These are phyloP conservation scores for Saturnispora galanensis DNA, from an alignment of 805 yeast genomes.

Conservation along the genomic window DNA sequence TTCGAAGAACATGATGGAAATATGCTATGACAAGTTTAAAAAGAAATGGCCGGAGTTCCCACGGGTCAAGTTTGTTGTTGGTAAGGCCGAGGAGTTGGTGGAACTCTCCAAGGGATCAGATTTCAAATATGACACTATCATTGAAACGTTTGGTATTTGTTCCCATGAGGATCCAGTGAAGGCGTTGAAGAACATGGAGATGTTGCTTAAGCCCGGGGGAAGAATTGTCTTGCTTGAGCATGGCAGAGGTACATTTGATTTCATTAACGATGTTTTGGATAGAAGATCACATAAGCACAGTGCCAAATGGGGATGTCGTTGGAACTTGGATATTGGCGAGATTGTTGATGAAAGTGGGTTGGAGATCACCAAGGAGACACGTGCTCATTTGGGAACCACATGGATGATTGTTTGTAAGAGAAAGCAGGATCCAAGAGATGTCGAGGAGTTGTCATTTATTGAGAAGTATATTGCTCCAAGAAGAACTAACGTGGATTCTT, in stretches of 20 bases:
- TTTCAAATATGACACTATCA: slow-evolving; percentile 76
- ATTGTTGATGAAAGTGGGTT: slow-evolving; percentile 75
- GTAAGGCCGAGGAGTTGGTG: slow-evolving; percentile 75
- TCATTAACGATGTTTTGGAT: slow-evolving; percentile 73
- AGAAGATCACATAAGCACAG: slow-evolving; percentile 74
- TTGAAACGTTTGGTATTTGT: slow-evolving; percentile 92
- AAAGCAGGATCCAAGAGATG: slow-evolving; percentile 51
- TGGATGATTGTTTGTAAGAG: slow-evolving; percentile 74
- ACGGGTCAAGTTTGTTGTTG: slow-evolving; percentile 80
- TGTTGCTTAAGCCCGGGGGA: slow-evolving; percentile 79
- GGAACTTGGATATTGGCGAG: slow-evolving; percentile 92
- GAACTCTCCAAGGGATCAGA: slow-evolving; percentile 31
- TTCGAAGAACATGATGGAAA: slow-evolving; percentile 75
- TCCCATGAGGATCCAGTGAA: slow-evolving; percentile 89
- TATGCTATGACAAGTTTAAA: slow-evolving; percentile 64
- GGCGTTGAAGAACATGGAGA: slow-evolving; percentile 66
- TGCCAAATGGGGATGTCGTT: slow-evolving; percentile 92
- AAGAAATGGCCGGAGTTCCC: slow-evolving; percentile 54
- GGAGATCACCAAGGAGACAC: slow-evolving; percentile 67
- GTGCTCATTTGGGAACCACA: slow-evolving; percentile 87
- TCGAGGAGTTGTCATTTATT: slow-evolving; percentile 37
- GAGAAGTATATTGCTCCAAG: slow-evolving; percentile 37
- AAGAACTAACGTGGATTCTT: slow-evolving; percentile 25
- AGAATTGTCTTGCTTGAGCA: slow-evolving; percentile 83
- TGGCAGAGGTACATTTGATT: slow-evolving; percentile 76